Base-by-base conservation (phyloP, 208 protist genomes). In the Tritrichomonas foetus region DNA sequence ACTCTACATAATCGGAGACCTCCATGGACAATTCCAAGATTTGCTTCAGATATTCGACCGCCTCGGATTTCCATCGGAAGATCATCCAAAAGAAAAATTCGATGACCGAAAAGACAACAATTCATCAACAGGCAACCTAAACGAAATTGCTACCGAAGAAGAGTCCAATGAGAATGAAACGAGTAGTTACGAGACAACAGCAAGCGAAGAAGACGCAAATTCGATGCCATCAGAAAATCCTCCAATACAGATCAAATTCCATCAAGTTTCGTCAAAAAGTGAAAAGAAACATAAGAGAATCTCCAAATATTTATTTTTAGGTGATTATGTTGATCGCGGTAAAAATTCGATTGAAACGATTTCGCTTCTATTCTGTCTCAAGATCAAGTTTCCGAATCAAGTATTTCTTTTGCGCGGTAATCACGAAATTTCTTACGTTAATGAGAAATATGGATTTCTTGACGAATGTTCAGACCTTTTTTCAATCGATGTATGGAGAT, bases 11-110 rank as follows among this genome's bases (percentile, higher is more conserved):
- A 20, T 47, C 11, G 74, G 74, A n/a, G 74, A 82, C 41, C 47
- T 82, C 47, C 74, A 82, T 82, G 74, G 74, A 53, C 74, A 82
- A 53, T 82, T 82, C 30, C 74, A 33, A n/a, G 74, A 82, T 82
- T 36, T 82, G 25, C n/a, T 82, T 20, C 47, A 14, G 30, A 36
- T 82, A 9, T 82, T 82, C 50, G 41, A 82, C 47, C 20, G n/a
- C 27, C 20, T 20, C 30, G 74, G 50, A 53, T 50, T 50, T n/a
- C 74, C 74, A 33, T 41, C 74, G 0, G 14, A 3, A 25, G 50
- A n/a, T n/a, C n/a, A n/a, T n/a, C n/a, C n/a, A n/a, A n/a, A n/a
- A n/a, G n/a, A n/a, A n/a, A n/a, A n/a, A n/a, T n/a, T n/a, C n/a
- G n/a, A n/a, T n/a, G n/a, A n/a, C n/a, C n/a, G n/a, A n/a, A n/a